Conservation (phyloP, 345 rosid genomes). For the Boechera retrofracta region DNA sequence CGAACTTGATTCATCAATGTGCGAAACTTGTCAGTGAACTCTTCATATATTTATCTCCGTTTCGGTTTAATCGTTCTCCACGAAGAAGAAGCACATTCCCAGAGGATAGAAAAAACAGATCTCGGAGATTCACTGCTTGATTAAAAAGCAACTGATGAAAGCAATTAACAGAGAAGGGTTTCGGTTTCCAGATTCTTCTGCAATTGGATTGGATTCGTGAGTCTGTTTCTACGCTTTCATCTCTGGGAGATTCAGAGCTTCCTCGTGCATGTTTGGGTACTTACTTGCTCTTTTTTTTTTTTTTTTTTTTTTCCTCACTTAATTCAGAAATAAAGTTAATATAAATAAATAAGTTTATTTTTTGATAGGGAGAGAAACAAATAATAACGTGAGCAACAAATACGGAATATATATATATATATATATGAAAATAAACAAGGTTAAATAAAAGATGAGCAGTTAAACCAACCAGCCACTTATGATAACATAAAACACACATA, state of each 20-base stretch:
- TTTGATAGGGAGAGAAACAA: background rate
- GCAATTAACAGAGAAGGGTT: conserved; percentile 52
- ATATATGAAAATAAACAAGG: no score
- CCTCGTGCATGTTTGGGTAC: conserved; percentile 50
- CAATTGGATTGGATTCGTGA: background rate
- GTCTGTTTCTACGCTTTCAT: conserved; percentile 21
- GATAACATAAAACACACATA: no score
- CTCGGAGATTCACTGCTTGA: conserved; percentile 48
- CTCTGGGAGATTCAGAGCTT: conserved; percentile 43
- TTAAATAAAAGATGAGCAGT: no score
- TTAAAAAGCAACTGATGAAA: conserved; percentile 33
- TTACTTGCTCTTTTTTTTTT: conserved; percentile 19
- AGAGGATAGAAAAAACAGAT: conserved; percentile 34
- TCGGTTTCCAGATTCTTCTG: conserved; percentile 44
- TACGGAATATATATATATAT: no score
- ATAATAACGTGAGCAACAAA: no score
- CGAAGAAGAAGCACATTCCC: conserved; percentile 49
- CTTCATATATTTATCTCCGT: conserved; percentile 32
- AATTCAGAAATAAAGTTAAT: background rate
- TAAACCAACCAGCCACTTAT: no score
- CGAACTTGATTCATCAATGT: conserved; percentile 73
- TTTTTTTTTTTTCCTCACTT: background rate
- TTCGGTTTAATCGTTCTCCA: conserved; percentile 52
- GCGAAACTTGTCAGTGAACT: conserved; percentile 32
- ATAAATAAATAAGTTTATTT: background rate